Evolutionary conservation across 495 filamentous ascomycete species (phyloP).

Genomic region (Penicillium verhagenii): DNA sequence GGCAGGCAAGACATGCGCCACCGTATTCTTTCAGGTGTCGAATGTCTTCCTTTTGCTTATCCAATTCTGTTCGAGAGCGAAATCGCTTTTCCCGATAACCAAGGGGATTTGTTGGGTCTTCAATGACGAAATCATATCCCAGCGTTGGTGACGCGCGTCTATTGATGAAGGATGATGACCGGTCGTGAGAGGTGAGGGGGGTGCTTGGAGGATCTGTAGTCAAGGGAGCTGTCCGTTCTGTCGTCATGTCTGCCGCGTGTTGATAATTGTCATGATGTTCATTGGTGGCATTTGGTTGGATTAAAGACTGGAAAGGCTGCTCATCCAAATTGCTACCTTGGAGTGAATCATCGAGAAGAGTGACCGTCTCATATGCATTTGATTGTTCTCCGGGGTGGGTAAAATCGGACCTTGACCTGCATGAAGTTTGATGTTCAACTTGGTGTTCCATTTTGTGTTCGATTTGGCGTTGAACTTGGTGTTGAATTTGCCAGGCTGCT

Average conservation of each 20-base stretch:
- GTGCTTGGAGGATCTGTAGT: neutral
- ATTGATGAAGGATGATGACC: neutral
- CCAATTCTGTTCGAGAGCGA: conserved; percentile 10
- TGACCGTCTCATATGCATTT: neutral
- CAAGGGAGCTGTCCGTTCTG: neutral
- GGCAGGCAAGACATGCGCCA: conserved; percentile 29
- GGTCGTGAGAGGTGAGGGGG: neutral
- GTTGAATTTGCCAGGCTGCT: too few species aligned
- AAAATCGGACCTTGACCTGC: neutral
- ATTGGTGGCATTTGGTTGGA: neutral
- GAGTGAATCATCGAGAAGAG: neutral
- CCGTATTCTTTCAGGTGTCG: conserved; percentile 20
- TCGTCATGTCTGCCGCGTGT: neutral
- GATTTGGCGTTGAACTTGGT: too few species aligned
- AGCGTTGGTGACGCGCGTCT: neutral
- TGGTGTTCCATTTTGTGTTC: too few species aligned
- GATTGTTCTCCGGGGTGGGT: neutral
- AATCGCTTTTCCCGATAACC: conserved; percentile 11
- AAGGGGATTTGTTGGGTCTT: conserved; percentile 10
- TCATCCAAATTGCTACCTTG: neutral
- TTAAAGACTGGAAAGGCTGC: neutral
- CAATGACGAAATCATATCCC: conserved; percentile 5
- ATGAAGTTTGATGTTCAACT: neutral
- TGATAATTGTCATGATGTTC: neutral
- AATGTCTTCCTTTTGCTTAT: conserved; percentile 14